Base-by-base conservation (phyloP, 371 early-diverging fungal genomes). In the Cokeromyces recurvatus region DNA sequence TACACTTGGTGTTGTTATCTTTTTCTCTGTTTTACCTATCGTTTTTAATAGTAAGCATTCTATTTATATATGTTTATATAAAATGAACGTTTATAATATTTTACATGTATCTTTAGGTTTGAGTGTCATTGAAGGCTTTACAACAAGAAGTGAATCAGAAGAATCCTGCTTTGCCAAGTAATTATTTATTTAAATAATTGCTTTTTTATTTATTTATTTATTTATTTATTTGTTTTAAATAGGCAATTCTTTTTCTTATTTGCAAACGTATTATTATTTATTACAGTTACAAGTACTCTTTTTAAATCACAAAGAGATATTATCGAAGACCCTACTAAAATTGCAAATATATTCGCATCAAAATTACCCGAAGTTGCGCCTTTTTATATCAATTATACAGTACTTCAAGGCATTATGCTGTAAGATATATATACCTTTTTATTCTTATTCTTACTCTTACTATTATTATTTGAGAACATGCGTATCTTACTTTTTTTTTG, bases 231-330 rank as follows among this genome's bases (percentile, higher is more conserved):
- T n/a, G n/a, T 32, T 32, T 66, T 66, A 53, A 54, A 55, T 58
- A 90, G 91, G 58, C 89, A 92, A 66, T 94, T 89, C 62, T 85
- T 86, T 44, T 95, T 93, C 53, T 79, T 86, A 42, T 62, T 95
- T 22, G 85, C 89, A 71, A 97, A 94, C 64, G 85, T 95, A 7
- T 62, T 97, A 32, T 67, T 97, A 42, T 81, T 93, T 10, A 88
- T 91, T 62, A 85, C 88, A 5, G 70, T 92, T 8, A 87, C 89
- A 4, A 79, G 82, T 27, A 87, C 92, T 0, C 60, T 92, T 43
- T 86, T 87, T 65, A 75, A 85, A 36, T 71, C 86, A 12, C 48
- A 91, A 36, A 68, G 78, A 29, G 84, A 90, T 23, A 83, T 89
- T 4, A 60, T 86, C 40, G 75, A 81, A 22, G 74, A 77, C 38